Evolutionary conservation across 2,329 filamentous ascomycete species (phyloP).

Genomic region (Tolypocladium ophioglossoides): DNA sequence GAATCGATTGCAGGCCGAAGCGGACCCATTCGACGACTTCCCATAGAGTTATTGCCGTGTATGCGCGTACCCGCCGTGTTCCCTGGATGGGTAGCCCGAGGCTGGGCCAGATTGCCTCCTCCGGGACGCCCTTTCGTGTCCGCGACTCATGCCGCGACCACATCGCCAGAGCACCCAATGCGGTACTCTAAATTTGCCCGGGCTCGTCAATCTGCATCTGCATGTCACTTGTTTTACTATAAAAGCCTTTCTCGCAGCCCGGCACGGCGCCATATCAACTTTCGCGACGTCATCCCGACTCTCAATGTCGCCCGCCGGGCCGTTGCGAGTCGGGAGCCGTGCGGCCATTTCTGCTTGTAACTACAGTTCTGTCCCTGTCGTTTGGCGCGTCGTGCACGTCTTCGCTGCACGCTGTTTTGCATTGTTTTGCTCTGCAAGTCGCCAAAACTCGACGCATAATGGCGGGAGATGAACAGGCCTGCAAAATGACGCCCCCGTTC

Average conservation of each 20-base stretch:
- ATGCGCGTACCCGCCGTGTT: neutral
- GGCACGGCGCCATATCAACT: neutral
- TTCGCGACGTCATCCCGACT: neutral
- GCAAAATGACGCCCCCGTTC: neutral
- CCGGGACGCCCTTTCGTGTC: neutral
- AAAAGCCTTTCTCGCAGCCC: neutral
- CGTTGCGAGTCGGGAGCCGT: neutral
- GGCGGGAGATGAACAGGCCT: neutral
- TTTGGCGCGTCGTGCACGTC: neutral
- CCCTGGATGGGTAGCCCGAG: conserved; percentile 1
- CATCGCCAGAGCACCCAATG: neutral
- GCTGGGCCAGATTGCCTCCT: neutral
- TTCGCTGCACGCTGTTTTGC: neutral
- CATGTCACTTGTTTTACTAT: neutral
- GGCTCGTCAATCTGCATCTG: neutral
- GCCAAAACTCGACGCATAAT: neutral
- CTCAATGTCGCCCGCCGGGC: neutral
- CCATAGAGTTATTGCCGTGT: conserved; percentile 5
- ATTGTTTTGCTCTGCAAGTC: neutral
- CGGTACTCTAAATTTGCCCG: neutral
- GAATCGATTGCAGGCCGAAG: conserved; percentile 19
- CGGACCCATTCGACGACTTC: neutral
- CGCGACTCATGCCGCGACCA: neutral
- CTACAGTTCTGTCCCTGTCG: neutral
- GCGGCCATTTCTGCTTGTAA: neutral